Percentiles rank a stretch among this genome's conserved stretches.
These are phyloP conservation scores for Coemansia sp. DNA, from an alignment of 192 early-diverging fungal species.

Conservation along the genomic window DNA sequence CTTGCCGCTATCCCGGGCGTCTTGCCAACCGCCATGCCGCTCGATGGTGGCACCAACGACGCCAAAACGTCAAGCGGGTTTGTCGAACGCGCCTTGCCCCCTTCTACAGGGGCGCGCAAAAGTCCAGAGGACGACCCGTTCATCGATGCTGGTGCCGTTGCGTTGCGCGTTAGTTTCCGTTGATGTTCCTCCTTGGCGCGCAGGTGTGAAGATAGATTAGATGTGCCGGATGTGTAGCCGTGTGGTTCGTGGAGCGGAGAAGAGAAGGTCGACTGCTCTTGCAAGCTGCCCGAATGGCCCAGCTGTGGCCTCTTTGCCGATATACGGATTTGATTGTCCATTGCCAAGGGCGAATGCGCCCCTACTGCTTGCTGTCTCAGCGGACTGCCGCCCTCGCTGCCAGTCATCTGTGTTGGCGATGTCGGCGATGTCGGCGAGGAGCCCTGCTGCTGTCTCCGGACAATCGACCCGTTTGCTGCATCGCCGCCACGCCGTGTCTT, in stretches of 20 bases:
- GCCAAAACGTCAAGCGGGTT: slow-evolving; percentile 42
- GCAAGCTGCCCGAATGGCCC: slow-evolving; percentile 1
- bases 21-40: slow-evolving; percentile 1
- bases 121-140: slow-evolving; percentile 1
- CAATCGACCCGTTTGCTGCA: slow-evolving; percentile 10
- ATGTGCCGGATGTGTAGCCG: neutral
- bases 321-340: slow-evolving; percentile 43
- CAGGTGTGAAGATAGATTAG: neutral
- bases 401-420: neutral
- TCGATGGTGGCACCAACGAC: slow-evolving; percentile 24
- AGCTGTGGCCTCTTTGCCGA: slow-evolving; percentile 33
- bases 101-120: neutral
- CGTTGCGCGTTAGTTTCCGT: slow-evolving; percentile 33
- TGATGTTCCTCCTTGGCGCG: slow-evolving; percentile 10
- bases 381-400: neutral
- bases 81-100: slow-evolving; percentile 1
- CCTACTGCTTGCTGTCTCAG: slow-evolving; percentile 9
- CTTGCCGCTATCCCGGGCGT: neutral
- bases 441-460: slow-evolving; percentile 11
- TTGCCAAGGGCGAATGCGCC: slow-evolving; percentile 13
- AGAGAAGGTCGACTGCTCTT: slow-evolving; percentile 15
- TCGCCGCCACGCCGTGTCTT: slow-evolving; percentile 9
- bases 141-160: slow-evolving; percentile 19
- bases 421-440: slow-evolving; percentile 16
- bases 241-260: slow-evolving; percentile 10